A percentile compares a stretch with the other conserved stretches of the same genome.
These are phyloP conservation scores for Kodamaea fukazawae DNA, from an alignment of 805 yeast genomes.

Conservation along the genomic window DNA sequence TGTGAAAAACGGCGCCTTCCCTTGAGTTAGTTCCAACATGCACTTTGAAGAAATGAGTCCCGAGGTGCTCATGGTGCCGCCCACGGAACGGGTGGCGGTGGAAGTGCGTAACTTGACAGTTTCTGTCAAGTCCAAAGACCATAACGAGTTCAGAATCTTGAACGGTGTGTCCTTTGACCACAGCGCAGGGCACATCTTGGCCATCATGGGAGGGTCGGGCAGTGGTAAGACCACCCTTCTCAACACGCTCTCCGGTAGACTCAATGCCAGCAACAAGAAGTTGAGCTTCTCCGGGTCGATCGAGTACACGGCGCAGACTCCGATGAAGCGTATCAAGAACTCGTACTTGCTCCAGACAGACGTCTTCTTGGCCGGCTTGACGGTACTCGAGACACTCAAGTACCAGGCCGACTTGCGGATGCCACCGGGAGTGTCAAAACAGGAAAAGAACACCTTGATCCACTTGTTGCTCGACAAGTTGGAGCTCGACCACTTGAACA, in stretches of 20 bases:
- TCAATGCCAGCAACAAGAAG: slow-evolving; percentile 15
- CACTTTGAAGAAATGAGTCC: neutral
- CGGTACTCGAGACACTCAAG: slow-evolving; percentile 21
- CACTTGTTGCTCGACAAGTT: slow-evolving; percentile 18
- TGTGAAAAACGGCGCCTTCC: no score
- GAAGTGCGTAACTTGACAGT: slow-evolving; percentile 14
- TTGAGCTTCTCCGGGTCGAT: slow-evolving; percentile 20
- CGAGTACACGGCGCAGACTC: slow-evolving; percentile 11
- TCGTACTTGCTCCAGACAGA: slow-evolving; percentile 25
- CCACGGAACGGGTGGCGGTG: slow-evolving; percentile 9
- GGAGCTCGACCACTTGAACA: slow-evolving; percentile 17
- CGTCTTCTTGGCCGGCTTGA: slow-evolving; percentile 23
- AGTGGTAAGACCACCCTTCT: slow-evolving; percentile 27
- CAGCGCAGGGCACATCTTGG: slow-evolving; percentile 20
- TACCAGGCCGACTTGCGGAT: slow-evolving; percentile 26
- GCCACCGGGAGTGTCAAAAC: slow-evolving; percentile 12
- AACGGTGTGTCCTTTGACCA: slow-evolving; percentile 22
- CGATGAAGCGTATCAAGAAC: slow-evolving; percentile 15
- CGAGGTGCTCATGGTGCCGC: slow-evolving; percentile 4
- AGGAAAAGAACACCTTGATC: slow-evolving; percentile 16
- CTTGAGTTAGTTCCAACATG: no score
- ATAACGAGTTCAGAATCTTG: slow-evolving; percentile 12
- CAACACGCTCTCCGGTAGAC: slow-evolving; percentile 23
- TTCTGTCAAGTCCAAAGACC: slow-evolving; percentile 5
- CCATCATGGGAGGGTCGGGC: slow-evolving; percentile 30